phyloP scores from a whole-genome alignment of 2,329 filamentous ascomycete genomes.

The Blastomyces parvus region DNA sequence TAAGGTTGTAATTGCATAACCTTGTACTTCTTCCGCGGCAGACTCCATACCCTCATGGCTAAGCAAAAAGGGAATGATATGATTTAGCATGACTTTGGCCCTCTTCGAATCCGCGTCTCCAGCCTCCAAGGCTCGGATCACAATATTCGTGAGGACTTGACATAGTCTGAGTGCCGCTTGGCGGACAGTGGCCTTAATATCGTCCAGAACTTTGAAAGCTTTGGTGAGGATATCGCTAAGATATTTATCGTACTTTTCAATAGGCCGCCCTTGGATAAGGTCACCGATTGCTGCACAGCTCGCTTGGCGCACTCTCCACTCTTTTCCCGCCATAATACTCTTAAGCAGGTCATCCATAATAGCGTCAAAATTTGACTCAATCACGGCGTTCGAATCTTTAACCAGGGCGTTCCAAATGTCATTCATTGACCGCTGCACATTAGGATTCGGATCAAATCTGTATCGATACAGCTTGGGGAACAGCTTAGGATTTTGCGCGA shows the following conservation, averaged over 20 bases:
- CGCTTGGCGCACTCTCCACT: constrained; percentile 89
- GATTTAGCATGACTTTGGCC: constrained; percentile 68
- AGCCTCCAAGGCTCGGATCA: constrained; percentile 77
- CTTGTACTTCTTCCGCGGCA: constrained; percentile 74
- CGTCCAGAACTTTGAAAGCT: constrained; percentile 84
- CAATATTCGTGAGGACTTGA: constrained; percentile 69
- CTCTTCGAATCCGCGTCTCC: constrained; percentile 57
- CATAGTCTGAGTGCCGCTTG: constrained; percentile 72
- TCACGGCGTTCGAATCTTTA: constrained; percentile 67
- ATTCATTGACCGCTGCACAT: constrained; percentile 91
- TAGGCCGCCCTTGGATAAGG: constrained; percentile 69
- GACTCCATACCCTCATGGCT: constrained; percentile 85
- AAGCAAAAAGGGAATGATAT: constrained; percentile 82
- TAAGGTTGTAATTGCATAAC: constrained; percentile 72
- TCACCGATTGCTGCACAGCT: constrained; percentile 85
- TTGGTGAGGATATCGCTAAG: constrained; percentile 76
- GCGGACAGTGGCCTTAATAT: constrained; percentile 87
- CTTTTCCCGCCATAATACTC: constrained; percentile 68
- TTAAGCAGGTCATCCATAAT: constrained; percentile 82
- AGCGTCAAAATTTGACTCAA: constrained; percentile 73
- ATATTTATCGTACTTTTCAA: constrained; percentile 70
- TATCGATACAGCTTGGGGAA: constrained; percentile 94
- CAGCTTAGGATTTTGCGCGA: constrained; percentile 78
- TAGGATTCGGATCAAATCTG: constrained; percentile 86
- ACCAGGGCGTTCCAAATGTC: constrained; percentile 97